A percentile compares a stretch with the other conserved stretches of the same genome.
Conservation (phyloP, 108 stramenopile species). For the Discostella pseudostelligera region DNA sequence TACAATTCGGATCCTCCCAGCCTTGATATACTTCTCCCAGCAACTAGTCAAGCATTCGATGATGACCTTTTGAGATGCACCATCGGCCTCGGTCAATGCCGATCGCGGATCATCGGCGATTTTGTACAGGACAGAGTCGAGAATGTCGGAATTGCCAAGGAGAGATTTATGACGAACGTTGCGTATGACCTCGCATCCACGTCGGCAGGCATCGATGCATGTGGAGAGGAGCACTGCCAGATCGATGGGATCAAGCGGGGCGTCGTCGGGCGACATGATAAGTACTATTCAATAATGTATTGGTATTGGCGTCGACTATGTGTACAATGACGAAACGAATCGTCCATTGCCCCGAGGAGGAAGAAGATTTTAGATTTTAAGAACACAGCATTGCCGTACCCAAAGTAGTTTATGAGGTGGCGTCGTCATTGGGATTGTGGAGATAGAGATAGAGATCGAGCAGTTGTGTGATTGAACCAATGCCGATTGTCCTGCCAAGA, state of each 20-base stretch:
- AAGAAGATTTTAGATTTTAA: too few species aligned
- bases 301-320: too few species aligned
- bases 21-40: conserved; percentile 34
- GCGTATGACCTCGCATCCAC: conserved; percentile 70
- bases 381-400: too few species aligned
- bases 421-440: too few species aligned
- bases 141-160: conserved; percentile 11
- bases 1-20: conserved; percentile 23
- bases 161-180: conserved; percentile 28
- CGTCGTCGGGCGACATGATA: background rate
- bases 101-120: conserved; percentile 47
- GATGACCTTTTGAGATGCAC: conserved; percentile 41
- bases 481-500: too few species aligned
- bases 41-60: conserved; percentile 24
- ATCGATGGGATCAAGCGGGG: background rate
- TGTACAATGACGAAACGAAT: too few species aligned
- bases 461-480: too few species aligned
- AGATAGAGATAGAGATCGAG: too few species aligned
- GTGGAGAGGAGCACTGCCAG: conserved; percentile 55
- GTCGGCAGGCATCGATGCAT: conserved; percentile 65
- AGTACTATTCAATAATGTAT: too few species aligned
- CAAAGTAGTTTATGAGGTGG: too few species aligned
- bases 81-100: conserved; percentile 53
- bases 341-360: too few species aligned
- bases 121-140: conserved; percentile 31